These are phyloP conservation scores for Acer negundo DNA, from an alignment of 345 rosid genomes.

Conservation along the genomic window DNA sequence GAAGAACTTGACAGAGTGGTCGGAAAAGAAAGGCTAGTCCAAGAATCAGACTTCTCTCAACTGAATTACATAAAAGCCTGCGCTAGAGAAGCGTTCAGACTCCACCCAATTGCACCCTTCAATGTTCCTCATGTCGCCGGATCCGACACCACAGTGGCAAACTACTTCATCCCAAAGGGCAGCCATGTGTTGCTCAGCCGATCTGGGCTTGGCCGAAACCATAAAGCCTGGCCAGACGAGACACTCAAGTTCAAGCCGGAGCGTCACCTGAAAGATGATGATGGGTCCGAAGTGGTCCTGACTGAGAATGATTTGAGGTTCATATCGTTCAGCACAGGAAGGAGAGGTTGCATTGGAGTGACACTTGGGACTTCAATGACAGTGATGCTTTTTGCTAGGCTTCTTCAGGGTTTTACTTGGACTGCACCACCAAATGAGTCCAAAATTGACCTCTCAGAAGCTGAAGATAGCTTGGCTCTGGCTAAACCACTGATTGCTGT, in stretches of 20 bases:
- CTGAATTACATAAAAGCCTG: constrained; percentile 55
- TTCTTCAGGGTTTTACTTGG: constrained; percentile 54
- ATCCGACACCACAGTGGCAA: constrained; percentile 29
- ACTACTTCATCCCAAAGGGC: constrained; percentile 57
- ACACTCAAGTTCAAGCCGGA: constrained; percentile 49
- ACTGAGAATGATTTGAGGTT: constrained; percentile 34
- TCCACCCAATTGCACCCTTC: constrained; percentile 51
- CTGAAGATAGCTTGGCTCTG: constrained; percentile 15
- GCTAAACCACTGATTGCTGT: constrained; percentile 35
- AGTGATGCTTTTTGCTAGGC: constrained; percentile 50
- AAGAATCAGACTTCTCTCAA: constrained; percentile 45
- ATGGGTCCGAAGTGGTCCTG: constrained; percentile 26
- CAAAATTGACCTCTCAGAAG: constrained; percentile 27
- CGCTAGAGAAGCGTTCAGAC: constrained; percentile 49
- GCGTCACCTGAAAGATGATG: constrained; percentile 35
- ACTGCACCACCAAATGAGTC: constrained; percentile 13
- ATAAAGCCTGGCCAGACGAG: constrained; percentile 40
- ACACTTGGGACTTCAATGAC: constrained; percentile 49
- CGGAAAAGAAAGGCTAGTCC: constrained; percentile 48
- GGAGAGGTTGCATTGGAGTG: constrained; percentile 40
- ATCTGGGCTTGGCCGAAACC: constrained; percentile 43
- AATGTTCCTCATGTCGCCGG: constrained; percentile 44
- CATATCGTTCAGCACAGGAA: constrained; percentile 49
- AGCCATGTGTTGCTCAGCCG: constrained; percentile 49
- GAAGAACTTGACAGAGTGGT: constrained; percentile 47